Evolutionary conservation across 345 rosid species (phyloP), one percentile per base, ranked within the genome.

Genomic region (Turnera subulata): DNA sequence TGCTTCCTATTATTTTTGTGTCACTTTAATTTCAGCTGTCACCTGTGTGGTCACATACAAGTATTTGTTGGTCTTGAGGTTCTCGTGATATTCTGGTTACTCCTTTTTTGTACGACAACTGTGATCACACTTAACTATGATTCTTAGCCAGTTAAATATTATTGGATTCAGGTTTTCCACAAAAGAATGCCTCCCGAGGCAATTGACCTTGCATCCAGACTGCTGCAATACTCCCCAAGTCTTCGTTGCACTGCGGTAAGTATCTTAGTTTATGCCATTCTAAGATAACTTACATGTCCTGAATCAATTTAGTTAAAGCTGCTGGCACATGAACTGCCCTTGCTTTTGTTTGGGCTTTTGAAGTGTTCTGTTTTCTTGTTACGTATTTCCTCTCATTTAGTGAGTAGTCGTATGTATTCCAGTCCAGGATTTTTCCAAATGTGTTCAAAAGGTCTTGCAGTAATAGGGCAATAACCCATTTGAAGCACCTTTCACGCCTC

Each of bases 151-250:
- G 35, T 29, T 29, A 29, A 29, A 29, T 21, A 5, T 42, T 63
- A 0, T 10, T 56, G 32, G 25, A 4, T 50, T 50, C 50, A 70
- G 74, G 69, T 70, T 32, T 70, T 70, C 66, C 74, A 70, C 46
- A 64, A 70, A 49, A 63, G 70, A 57, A 70, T 64, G 74, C 74
- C 74, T 47, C 74, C 74, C 20, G 74, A 70, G 25, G 74, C 74
- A 17, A 70, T 70, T 64, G 74, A 70, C 48, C 69, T 70, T 46
- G 69, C 74, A 9, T 70, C 74, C 3, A 65, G 74, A 0, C 57
- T 70, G 57, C 55, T 70, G 42, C 74, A 70, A 52, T 70, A 70
- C 46, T 70, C 74, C 6, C 74, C 74, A 10, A 70, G 69, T 42
- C 69, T 70, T 29, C 65, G 74, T 6, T 70, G 74, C 56, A 70